Base-by-base conservation (phyloP, 179 eudicot species). In the Nepenthes alata region DNA sequence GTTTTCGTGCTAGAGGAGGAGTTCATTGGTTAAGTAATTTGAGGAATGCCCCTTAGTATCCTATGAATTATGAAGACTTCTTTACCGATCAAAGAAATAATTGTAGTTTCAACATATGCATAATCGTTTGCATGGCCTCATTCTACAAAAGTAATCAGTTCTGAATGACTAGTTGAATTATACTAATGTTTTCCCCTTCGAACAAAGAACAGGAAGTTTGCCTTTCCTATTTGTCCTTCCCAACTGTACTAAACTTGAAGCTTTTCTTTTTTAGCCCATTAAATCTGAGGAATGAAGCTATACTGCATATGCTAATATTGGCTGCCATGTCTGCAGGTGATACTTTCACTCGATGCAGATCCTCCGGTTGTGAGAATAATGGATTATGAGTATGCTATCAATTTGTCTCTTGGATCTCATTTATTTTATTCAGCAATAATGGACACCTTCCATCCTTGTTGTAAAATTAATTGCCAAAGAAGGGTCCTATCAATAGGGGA, bases 301-400 rank as follows among this genome's bases (percentile, higher is more conserved):
- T 37, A 45, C 36, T 62, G n/a, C 25, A 39, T 38, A 56, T 53
- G 61, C 65, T 74, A 63, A 68, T 35, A 13, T 15, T 54, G 37
- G 53, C 3, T 78, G 41, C 61, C 13, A 45, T 16, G 11, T 54
- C 63, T 75, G 68, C 63, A 91, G 98, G 96, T 91, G 69, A 81
- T 91, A 66, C 63, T 91, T 69, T 84, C 95, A 52, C 91, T 89
- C 5, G 95, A 91, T 65, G 91, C 98, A 64, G 96, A 86, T 67
- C 98, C 98, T 47, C 98, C 98, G 2, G 98, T 91, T 61, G 88
- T 89, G 68, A 81, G 75, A 77, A 81, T 91, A 69, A 85, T 91
- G 95, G 84, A 89, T 74, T 91, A 81, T 74, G 86, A 82, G 98
- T 91, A 83, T 59, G 82, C 66, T 68, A 38, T 60, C 57, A 25